Base-by-base conservation (phyloP, 495 filamentous ascomycete genomes). In the Jackrogersella multiformis region DNA sequence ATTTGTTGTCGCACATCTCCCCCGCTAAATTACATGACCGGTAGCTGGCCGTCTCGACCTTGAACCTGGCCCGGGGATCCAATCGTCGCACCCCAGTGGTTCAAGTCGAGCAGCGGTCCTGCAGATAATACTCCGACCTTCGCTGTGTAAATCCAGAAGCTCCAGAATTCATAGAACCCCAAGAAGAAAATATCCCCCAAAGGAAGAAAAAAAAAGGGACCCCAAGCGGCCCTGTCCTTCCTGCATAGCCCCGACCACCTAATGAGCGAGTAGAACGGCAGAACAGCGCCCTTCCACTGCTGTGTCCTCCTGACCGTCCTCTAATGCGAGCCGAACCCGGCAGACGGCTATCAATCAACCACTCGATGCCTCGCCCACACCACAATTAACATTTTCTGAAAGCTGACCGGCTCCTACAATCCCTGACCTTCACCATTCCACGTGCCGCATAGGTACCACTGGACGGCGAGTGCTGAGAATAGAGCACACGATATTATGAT, bases 61-160 rank as follows among this genome's bases (percentile, higher is more conserved):
- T 61, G 60, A 62, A 64, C 65, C 60, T 61, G 48, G 56, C 53
- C 55, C 55, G 64, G 60, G 54, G 54, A 69, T 39, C 61, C 56
- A 69, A 72, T 68, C 60, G 64, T 66, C 69, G 42, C 20, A 30
- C 57, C 20, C 45, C 56, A 68, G 23, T 68, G 60, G 68, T 71
- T 67, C 69, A 62, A 10, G 35, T 39, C 64, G 21, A 59, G 55
- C 61, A 56, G 56, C 57, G 61, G 71, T 61, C 68, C 68, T 73
- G 71, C 65, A 73, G 68, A 69, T 73, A 73, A 68, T 68, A 68
- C 69, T 66, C 69, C 72, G 69, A 69, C 61, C 68, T 69, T 71
- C 61, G 64, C 71, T 68, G 68, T 60, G 61, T 57, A 61, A 67
- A 68, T 68, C 69, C 71, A 68, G 54, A 71, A 60, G 49, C 61